phyloP scores from a whole-genome alignment of 2,329 filamentous ascomycete species.

The Orbilia javanica region DNA sequence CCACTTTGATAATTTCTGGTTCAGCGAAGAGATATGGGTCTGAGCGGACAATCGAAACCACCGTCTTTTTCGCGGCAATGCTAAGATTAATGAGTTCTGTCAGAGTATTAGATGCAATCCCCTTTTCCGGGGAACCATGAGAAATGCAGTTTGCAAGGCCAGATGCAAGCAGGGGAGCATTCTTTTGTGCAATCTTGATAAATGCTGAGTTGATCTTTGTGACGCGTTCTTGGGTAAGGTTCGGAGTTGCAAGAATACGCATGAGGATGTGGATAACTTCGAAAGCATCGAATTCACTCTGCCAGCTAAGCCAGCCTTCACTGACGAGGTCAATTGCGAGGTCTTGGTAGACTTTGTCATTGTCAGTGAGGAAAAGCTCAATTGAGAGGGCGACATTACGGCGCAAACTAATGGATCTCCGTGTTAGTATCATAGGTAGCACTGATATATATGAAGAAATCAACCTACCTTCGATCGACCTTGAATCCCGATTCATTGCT shows the following conservation, averaged over 20 bases:
- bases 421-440: neutral
- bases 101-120: slow-evolving; percentile 48
- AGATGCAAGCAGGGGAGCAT: slow-evolving; percentile 60
- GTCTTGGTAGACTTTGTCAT: slow-evolving; percentile 60
- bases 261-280: slow-evolving; percentile 61
- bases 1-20: slow-evolving; percentile 57
- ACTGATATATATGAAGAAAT: neutral
- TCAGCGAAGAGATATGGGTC: slow-evolving; percentile 59
- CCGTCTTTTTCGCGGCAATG: slow-evolving; percentile 60
- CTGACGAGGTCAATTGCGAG: slow-evolving; percentile 61
- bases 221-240: slow-evolving; percentile 52
- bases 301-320: slow-evolving; percentile 60
- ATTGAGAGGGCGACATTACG: slow-evolving; percentile 61
- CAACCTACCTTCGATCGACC: slow-evolving; percentile 43
- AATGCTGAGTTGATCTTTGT: slow-evolving; percentile 53
- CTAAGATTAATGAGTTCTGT: slow-evolving; percentile 58
- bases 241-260: slow-evolving; percentile 59
- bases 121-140: slow-evolving; percentile 54
- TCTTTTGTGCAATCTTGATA: slow-evolving; percentile 60
- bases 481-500: slow-evolving; percentile 58
- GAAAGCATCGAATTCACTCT: slow-evolving; percentile 61
- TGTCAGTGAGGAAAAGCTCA: slow-evolving; percentile 60
- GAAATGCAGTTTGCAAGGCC: slow-evolving; percentile 61
- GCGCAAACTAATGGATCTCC: slow-evolving; percentile 45
- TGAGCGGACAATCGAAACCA: slow-evolving; percentile 57